Evolutionary conservation across 2,329 filamentous ascomycete species (phyloP), one percentile per base, ranked within the genome.

Genomic region (Neopestalotiopsis clavispora): DNA sequence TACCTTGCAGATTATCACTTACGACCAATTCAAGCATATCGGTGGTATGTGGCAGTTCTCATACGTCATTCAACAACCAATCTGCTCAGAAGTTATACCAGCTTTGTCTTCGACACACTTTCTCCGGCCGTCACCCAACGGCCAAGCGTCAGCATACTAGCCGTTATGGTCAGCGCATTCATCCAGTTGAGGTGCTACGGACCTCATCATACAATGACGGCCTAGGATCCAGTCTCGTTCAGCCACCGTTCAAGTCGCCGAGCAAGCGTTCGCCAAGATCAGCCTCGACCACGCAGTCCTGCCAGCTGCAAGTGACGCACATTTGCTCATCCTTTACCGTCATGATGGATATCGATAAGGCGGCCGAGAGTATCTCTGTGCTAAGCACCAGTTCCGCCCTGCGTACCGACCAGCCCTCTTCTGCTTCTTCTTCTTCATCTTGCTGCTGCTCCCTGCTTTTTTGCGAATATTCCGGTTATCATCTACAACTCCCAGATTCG

Each of bases 401-500:
- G 32, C 57, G n/a, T 10, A 74, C 67, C n/a, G 57, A 65, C 74
- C 74, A 75, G 13, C 38, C 57, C 1, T 38, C 28, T 34, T 17
- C 64, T 32, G 23, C 23, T 28, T 28, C 23, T 28, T 28, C 23
- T 28, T 28, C 23, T 28, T 28, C 23, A 28, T 28, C 23, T 28
- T 28, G 23, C 23, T 28, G 23, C 23, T 14, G 45, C 6, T 20
- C 64, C 13, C 58, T 28, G 42, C 52, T 28, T 4, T 30, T 28
- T 4, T 23, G 62, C 40, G 65, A 30, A 56, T 30, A 14, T 32
- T 59, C 10, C 78, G 75, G 60, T 80, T 28, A 4, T 28, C 3
- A 4, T 28, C 71, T 17, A 81, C 67, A 6, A 80, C 75, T 57
- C 79, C 80, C n/a, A 80, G 67, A 69, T 80, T 81, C 60, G 78